A percentile compares a stretch with the other conserved stretches of the same genome.
phyloP scores from a whole-genome alignment of 768 basidiomycete genomes.

The Lentinula boryana region DNA sequence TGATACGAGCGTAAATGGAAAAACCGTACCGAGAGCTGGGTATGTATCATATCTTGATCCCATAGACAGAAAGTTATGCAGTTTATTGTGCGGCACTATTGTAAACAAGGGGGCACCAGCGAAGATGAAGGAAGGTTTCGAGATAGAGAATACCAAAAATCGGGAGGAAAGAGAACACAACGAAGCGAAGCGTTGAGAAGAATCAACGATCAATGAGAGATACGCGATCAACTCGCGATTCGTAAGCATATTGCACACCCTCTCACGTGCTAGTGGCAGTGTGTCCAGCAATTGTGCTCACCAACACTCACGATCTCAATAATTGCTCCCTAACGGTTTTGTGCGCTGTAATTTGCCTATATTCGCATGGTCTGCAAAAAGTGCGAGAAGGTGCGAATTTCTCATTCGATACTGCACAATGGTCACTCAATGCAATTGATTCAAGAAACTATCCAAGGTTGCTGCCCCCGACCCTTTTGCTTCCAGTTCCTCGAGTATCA shows the following conservation, averaged over 20 bases:
- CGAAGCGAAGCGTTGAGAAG: not conserved
- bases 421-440: not conserved
- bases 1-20: slow-evolving; percentile 28
- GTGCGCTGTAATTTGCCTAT: not conserved
- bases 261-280: not conserved
- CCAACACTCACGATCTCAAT: not conserved
- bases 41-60: slow-evolving; percentile 3
- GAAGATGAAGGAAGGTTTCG: not conserved
- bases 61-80: slow-evolving; percentile 7
- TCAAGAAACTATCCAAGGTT: slow-evolving; percentile 84
- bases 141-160: not conserved
- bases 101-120: not conserved
- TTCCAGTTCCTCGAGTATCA: slow-evolving; percentile 66
- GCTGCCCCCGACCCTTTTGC: slow-evolving; percentile 87
- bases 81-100: slow-evolving; percentile 9
- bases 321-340: not conserved
- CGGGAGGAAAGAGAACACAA: not conserved
- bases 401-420: not conserved
- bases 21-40: slow-evolving; percentile 28
- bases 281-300: not conserved
- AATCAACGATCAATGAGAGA: not conserved
- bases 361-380: slow-evolving; percentile 80
- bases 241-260: not conserved
- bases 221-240: not conserved
- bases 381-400: slow-evolving; percentile 58